Conservation (phyloP, 2,329 filamentous ascomycete species). For the Tympanopsis confertula region DNA sequence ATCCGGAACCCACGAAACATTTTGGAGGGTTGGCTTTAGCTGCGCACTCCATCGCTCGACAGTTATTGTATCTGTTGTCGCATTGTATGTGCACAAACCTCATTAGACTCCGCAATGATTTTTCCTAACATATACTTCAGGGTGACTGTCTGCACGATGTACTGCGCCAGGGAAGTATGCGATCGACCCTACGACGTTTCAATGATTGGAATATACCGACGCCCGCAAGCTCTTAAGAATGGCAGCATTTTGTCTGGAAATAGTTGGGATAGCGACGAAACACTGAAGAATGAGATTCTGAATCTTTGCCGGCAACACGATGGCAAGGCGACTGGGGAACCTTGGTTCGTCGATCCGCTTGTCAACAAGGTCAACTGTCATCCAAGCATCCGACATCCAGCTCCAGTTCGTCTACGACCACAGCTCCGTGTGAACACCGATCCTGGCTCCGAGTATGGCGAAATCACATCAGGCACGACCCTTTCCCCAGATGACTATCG, state of each 20-base stretch:
- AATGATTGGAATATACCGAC: constrained; percentile 19
- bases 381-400: constrained; percentile 18
- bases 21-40: constrained; percentile 20
- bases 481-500: background rate
- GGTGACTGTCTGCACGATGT: constrained; percentile 19
- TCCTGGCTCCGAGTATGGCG: background rate
- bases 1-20: constrained; percentile 10
- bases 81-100: constrained; percentile 17
- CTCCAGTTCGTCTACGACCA: constrained; percentile 13
- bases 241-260: constrained; percentile 17
- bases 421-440: constrained; percentile 12
- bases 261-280: constrained; percentile 17
- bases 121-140: constrained; percentile 7
- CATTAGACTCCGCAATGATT: background rate
- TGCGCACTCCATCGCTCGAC: constrained; percentile 20
- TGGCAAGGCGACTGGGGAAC: constrained; percentile 12
- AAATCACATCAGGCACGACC: background rate
- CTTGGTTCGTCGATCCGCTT: too few relatives aligned
- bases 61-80: constrained; percentile 18
- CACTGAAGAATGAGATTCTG: constrained; percentile 21
- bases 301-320: constrained; percentile 21
- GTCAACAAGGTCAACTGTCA: too few relatives aligned
- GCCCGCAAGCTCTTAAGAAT: constrained; percentile 9
- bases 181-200: constrained; percentile 22
- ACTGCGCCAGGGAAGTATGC: constrained; percentile 21